Base-by-base conservation (phyloP, 1,284 basidiomycete species). In the Caloboletus inedulis region DNA sequence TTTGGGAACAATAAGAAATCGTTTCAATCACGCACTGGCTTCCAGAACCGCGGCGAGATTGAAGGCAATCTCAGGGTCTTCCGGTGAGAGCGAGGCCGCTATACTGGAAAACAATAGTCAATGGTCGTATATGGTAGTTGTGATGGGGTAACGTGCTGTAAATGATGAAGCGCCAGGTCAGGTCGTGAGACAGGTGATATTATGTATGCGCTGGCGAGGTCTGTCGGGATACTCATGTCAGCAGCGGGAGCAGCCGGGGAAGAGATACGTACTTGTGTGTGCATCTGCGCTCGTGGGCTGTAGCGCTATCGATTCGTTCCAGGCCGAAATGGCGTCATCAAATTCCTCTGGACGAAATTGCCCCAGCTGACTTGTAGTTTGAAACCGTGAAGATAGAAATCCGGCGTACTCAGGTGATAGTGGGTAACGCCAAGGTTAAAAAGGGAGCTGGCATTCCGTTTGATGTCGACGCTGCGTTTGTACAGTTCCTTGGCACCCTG, bases 61-160 rank as follows among this genome's bases (percentile, higher is more conserved):
- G 78, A 94, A 97, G 30, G 91, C 88, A 66, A 96, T 94, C 72
- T 98, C 94, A 63, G 92, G 85, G 75, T 97, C 94, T 66, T 94
- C 89, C 34, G 94, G 94, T 42, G 89, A 82, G 57, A 97, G 81
- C 33, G 86, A 85, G 34, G 88, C 80, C 25, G 94, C 94, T 62
- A 90, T 86, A 58, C 94, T 96, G 70, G 70, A 63, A 62, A 57
- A 59, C 55, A 62, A 65, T 66, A 65, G 51, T 61, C 51, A 65
- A 62, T 65, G 60, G 53, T 59, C 60, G 49, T 54, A 59, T 58
- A 60, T 62, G 60, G 60, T 55, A 62, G 53, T 52, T 46, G 23
- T 49, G 53, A 33, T 48, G 51, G 51, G 46, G 59, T 53, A 54
- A 77, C 80, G 61, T 75, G 89, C 88, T 85, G 82, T 57, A 96